Evolutionary conservation across 306 rosid species (phyloP), one percentile per base, ranked within the genome.

Genomic region (Pterocarpus santalinus): DNA sequence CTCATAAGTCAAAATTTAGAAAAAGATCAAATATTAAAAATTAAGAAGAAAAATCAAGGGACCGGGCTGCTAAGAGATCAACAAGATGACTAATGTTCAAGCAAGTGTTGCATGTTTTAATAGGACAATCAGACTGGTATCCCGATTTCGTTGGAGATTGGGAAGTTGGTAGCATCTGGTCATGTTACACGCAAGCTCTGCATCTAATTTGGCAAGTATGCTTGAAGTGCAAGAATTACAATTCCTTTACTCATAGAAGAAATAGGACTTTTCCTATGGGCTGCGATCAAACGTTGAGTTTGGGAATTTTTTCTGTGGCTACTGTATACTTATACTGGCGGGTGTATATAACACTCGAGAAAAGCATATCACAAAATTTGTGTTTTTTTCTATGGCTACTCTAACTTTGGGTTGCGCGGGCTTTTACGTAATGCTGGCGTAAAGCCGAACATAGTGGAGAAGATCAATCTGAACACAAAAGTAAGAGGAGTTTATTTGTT

Each of bases 181-280:
- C 17, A 9, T 4, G 33, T 22, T 22, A 22, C 47, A 43, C 47
- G 47, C 47, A 43, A 43, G 11, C 47, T 43, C 8, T 22, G 36
- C 17, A 9, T 36, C 71, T 47, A 12, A 9, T 15, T 46, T 32
- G 12, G 72, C 49, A 3, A 76, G 58, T 60, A 46, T 43, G 39
- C 60, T 55, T 75, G 11, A 44, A 61, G 60, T 30, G 60, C 38
- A 61, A 61, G 79, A 33, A 75, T 30, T 74, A 35, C 47, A 43
- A 43, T 43, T 43, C 47, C 7, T 43, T 43, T 10, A 43, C 47
- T 43, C 47, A 43, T 8, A 10, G 47, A 43, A 43, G 47, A 1
- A 43, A 43, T 43, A 5, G 8, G 8, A 43, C 47, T 43, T 43
- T 43, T 43, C 47, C 9, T 43, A 43, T 43, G 8, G 58, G 58